A percentile compares a stretch with the other conserved stretches of the same genome.
These are phyloP conservation scores for Coemansia sp. DNA, from an alignment of 192 early-diverging fungal species.

Conservation along the genomic window DNA sequence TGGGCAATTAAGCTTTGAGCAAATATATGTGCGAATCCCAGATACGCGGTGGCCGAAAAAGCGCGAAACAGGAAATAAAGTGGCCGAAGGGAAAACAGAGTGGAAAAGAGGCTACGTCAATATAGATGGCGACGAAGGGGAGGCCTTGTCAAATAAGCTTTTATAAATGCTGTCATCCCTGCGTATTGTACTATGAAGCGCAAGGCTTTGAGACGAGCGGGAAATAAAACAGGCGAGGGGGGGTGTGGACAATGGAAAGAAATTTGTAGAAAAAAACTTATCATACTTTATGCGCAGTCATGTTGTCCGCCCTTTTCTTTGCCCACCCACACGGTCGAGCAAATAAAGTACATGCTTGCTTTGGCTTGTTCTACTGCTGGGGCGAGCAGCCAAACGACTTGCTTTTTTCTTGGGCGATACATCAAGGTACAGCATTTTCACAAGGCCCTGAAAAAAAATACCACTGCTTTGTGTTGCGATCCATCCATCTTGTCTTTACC, in stretches of 20 bases:
- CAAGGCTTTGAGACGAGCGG: not conserved
- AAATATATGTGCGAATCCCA: slow-evolving; percentile 5
- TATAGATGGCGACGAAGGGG: not conserved
- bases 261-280: slow-evolving; percentile 1
- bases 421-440: not conserved
- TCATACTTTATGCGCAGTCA: not conserved
- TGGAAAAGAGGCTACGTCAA: not conserved
- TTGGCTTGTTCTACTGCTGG: not conserved
- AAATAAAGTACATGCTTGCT: not conserved
- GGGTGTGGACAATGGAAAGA: not conserved
- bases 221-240: not conserved
- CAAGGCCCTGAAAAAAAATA: not conserved
- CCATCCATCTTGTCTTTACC: not conserved
- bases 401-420: not conserved
- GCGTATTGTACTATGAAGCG: not conserved
- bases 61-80: not conserved
- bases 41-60: not conserved
- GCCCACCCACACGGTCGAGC: not conserved
- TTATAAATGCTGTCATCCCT: slow-evolving; percentile 2
- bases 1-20: slow-evolving; percentile 16
- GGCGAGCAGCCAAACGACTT: not conserved
- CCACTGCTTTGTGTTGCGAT: not conserved
- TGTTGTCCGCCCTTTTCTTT: not conserved
- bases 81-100: not conserved
- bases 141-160: slow-evolving; percentile 4